Conservation (phyloP, 495 filamentous ascomycete species). For the Tuber borchii region DNA sequence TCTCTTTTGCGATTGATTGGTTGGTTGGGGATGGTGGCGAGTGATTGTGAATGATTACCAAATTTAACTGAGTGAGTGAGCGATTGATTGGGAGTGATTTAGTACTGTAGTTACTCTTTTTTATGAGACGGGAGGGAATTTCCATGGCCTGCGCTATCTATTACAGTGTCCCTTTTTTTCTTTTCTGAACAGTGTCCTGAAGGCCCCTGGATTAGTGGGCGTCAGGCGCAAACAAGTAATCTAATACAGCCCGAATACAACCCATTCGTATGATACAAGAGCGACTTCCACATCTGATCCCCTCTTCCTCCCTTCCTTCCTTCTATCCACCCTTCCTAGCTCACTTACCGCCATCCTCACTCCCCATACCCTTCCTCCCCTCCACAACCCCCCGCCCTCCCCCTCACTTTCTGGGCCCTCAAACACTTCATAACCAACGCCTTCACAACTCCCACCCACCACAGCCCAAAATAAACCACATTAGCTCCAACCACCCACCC, state of each 20-base stretch:
- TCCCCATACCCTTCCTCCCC: background rate
- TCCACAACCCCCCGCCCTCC: background rate
- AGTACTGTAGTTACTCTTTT: background rate
- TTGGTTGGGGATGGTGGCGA: background rate
- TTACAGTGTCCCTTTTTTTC: background rate
- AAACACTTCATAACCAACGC: background rate
- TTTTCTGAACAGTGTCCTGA: background rate
- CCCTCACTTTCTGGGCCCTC: background rate
- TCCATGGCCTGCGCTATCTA: background rate
- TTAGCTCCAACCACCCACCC: conserved; percentile 7
- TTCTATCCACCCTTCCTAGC: background rate
- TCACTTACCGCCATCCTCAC: background rate
- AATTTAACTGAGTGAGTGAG: background rate
- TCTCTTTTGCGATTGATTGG: background rate
- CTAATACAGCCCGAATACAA: background rate
- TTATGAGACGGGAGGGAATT: background rate
- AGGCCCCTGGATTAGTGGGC: background rate
- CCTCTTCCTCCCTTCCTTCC: background rate
- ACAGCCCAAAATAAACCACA: conserved; percentile 17
- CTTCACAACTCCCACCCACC: background rate
- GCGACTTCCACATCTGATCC: background rate
- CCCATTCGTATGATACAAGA: background rate
- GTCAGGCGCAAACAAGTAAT: background rate
- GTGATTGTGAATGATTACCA: background rate
- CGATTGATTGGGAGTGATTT: background rate